A percentile compares a stretch with the other conserved stretches of the same genome.
Evolutionary conservation across 2,329 filamentous ascomycete genomes (phyloP).

Genomic region (Trichoderma sp.): DNA sequence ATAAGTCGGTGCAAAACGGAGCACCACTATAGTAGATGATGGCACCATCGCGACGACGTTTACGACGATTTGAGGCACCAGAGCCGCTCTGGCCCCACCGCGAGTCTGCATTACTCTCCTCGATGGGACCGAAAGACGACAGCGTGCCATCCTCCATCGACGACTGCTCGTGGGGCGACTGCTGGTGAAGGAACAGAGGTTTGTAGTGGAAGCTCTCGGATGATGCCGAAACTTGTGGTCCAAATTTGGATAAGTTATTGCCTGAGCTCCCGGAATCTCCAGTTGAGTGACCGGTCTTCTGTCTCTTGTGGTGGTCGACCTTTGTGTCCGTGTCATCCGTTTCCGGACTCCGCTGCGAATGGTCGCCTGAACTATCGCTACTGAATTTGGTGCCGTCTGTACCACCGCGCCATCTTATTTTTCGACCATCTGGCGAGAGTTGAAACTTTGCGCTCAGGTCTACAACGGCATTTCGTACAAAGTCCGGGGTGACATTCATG

Average conservation of each 20-base stretch:
- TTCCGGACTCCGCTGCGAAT: slow-evolving; percentile 47
- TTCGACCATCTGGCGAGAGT: slow-evolving; percentile 72
- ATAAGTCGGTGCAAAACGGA: slow-evolving; percentile 77
- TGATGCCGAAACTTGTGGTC: slow-evolving; percentile 38
- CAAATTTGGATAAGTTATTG: slow-evolving; percentile 42
- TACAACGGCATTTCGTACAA: slow-evolving; percentile 69
- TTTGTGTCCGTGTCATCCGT: slow-evolving; percentile 50
- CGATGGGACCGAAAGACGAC: slow-evolving; percentile 47
- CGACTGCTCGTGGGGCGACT: slow-evolving; percentile 46
- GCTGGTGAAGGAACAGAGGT: slow-evolving; percentile 56
- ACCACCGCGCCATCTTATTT: slow-evolving; percentile 76
- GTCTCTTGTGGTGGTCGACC: slow-evolving; percentile 44
- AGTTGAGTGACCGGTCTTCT: slow-evolving; percentile 39
- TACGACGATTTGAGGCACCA: slow-evolving; percentile 48
- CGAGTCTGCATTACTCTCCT: slow-evolving; percentile 51
- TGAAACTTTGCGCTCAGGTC: slow-evolving; percentile 74
- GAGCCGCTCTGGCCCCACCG: slow-evolving; percentile 48
- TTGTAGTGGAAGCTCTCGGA: slow-evolving; percentile 60
- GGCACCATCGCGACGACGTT: slow-evolving; percentile 64
- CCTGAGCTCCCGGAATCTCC: slow-evolving; percentile 37
- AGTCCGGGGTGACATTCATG: slow-evolving; percentile 75
- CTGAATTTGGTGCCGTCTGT: slow-evolving; percentile 62
- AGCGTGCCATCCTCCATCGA: slow-evolving; percentile 51
- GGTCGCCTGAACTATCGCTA: slow-evolving; percentile 58
- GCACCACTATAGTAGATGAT: slow-evolving; percentile 83